These are phyloP conservation scores for Nicotiana tomentosiformis DNA, from an alignment of 257 asterid species.

Conservation along the genomic window DNA sequence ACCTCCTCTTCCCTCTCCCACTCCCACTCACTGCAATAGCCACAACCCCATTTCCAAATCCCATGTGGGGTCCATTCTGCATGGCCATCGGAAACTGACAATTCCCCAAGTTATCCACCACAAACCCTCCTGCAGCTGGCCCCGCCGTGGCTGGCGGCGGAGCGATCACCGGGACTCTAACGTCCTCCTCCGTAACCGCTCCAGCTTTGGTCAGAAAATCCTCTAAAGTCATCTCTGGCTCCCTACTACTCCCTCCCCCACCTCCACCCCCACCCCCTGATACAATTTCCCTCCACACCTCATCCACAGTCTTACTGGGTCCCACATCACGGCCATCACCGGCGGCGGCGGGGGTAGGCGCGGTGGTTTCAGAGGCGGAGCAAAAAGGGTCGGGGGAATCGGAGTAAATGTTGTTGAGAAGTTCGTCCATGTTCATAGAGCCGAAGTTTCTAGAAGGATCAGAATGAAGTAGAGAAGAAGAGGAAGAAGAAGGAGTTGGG, in stretches of 20 bases:
- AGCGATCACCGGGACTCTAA: conserved; percentile 38
- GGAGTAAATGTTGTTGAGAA: conserved; percentile 52
- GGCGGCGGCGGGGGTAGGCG: not conserved
- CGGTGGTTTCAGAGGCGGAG: conserved; percentile 34
- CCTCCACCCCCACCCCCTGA: conserved; percentile 25
- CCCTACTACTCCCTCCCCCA: conserved; percentile 6
- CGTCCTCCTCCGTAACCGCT: conserved; percentile 77
- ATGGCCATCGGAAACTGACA: conserved; percentile 47
- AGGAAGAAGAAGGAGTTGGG: conserved; percentile 22
- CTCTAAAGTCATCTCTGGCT: conserved; percentile 78
- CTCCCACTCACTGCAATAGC: conserved; percentile 20
- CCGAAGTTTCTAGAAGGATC: conserved; percentile 47
- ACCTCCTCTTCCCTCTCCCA: conserved; percentile 80
- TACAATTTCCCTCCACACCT: conserved; percentile 62
- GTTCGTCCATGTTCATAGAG: conserved; percentile 85
- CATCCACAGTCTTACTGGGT: conserved; percentile 45
- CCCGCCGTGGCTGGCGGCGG: conserved; percentile 10
- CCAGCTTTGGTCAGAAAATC: conserved; percentile 83
- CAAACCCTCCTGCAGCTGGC: conserved; percentile 17
- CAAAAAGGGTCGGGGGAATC: conserved; percentile 7
- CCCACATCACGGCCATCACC: conserved; percentile 9
- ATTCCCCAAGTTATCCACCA: conserved; percentile 35
- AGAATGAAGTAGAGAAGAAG: conserved; percentile 24
- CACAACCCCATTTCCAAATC: conserved; percentile 48
- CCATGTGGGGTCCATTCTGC: conserved; percentile 47